Evolutionary conservation across 2,329 filamentous ascomycete genomes (phyloP).

Genomic region (Thielaviopsis ethacetica): DNA sequence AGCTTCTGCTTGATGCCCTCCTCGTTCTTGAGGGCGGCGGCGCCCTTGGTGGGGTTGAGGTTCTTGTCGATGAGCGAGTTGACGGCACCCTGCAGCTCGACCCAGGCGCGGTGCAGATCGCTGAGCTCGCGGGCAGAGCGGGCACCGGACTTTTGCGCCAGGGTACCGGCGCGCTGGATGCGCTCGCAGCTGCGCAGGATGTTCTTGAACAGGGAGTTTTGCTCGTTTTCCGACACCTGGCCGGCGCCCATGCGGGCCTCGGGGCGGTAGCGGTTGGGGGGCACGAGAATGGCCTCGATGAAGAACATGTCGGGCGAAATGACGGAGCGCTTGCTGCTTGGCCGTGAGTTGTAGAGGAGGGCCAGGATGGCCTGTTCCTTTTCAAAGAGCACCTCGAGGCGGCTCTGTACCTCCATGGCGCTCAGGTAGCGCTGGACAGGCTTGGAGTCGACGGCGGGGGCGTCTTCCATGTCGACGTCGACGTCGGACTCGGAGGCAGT

Average conservation of each 20-base stretch:
- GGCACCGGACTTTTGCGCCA: background rate
- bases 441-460: conserved; percentile 20
- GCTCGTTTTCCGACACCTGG: conserved; percentile 71
- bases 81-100: conserved; percentile 71
- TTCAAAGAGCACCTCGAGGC: conserved; percentile 64
- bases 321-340: conserved; percentile 36
- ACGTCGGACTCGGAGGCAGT: conserved; percentile 23
- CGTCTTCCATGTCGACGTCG: conserved; percentile 22
- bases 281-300: conserved; percentile 68
- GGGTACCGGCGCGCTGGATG: conserved; percentile 11
- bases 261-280: conserved; percentile 81
- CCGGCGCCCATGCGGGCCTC: conserved; percentile 68
- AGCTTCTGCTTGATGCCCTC: conserved; percentile 96
- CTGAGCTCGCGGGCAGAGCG: conserved; percentile 39
- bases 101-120: conserved; percentile 67
- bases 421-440: conserved; percentile 57
- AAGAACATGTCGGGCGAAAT: conserved; percentile 90
- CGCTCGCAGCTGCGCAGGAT: conserved; percentile 62
- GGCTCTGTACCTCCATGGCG: conserved; percentile 66
- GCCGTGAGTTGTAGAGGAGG: conserved; percentile 70
- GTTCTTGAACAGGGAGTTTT: conserved; percentile 75
- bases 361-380: conserved; percentile 72
- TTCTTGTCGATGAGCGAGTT: conserved; percentile 88
- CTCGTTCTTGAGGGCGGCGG: conserved; percentile 61
- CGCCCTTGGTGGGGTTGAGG: conserved; percentile 66